Conservation (phyloP, 805 yeast genomes). For the Grigorovia humatica region DNA sequence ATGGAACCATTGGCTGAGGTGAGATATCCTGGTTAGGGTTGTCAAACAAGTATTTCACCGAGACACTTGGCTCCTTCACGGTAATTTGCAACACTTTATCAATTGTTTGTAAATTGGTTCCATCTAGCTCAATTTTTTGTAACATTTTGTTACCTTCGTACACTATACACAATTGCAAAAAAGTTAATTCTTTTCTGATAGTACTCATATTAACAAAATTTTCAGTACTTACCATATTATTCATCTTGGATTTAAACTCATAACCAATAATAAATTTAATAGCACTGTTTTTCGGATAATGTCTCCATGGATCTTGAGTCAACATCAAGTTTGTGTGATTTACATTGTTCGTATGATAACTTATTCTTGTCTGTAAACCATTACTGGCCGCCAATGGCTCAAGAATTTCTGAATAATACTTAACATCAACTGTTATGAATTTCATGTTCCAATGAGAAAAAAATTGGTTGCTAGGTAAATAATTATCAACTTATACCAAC, state of each 20-base stretch:
- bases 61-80: not conserved
- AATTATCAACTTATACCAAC: too few species aligned
- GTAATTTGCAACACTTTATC: not conserved
- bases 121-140: not conserved
- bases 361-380: constrained; percentile 14
- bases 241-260: not conserved
- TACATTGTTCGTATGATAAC: not conserved
- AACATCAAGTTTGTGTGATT: not conserved
- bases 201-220: not conserved
- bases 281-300: not conserved
- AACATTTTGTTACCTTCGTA: not conserved
- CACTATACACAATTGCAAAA: not conserved
- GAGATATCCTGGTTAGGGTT: not conserved
- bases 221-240: not conserved
- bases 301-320: constrained; percentile 1
- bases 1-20: not conserved
- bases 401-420: constrained; percentile 14
- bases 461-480: too few species aligned
- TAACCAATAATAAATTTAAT: not conserved
- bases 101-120: not conserved
- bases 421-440: constrained; percentile 3
- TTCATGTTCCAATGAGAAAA: not conserved
- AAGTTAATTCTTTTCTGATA: not conserved
- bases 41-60: not conserved
- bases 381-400: constrained; percentile 13